Percentiles rank a stretch among this genome's conserved stretches.
These are phyloP conservation scores for Aspergillus pseudonomiae DNA, from an alignment of 2,329 filamentous ascomycete species.

Conservation along the genomic window DNA sequence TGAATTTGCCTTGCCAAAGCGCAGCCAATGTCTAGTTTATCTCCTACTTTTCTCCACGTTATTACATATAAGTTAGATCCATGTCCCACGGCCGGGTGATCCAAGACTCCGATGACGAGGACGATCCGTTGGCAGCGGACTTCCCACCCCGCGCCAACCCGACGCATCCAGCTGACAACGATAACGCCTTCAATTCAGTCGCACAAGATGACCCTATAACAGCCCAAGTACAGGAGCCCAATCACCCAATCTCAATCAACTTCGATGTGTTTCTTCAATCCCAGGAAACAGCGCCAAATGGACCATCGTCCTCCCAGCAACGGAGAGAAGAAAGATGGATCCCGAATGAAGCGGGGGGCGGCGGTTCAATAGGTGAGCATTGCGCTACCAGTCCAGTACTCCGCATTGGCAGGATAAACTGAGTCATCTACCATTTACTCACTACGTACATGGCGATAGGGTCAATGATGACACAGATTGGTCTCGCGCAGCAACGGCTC, in stretches of 20 bases:
- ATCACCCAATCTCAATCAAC: slow-evolving; percentile 30
- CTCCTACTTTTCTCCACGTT: not conserved
- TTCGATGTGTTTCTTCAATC: slow-evolving; percentile 44
- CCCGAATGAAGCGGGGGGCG: slow-evolving; percentile 30
- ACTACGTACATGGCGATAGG: slow-evolving; percentile 23
- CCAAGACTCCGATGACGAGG: slow-evolving; percentile 50
- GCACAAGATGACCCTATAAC: slow-evolving; percentile 10
- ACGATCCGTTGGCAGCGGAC: slow-evolving; percentile 38
- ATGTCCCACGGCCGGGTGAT: slow-evolving; percentile 45
- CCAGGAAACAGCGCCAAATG: slow-evolving; percentile 23
- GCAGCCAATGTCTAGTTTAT: not conserved
- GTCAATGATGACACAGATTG: slow-evolving; percentile 39
- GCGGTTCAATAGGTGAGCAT: slow-evolving; percentile 35
- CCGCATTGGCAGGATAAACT: not conserved
- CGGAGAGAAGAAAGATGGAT: slow-evolving; percentile 41
- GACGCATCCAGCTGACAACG: slow-evolving; percentile 17
- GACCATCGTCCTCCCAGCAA: slow-evolving; percentile 35
- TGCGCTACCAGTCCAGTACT: not conserved
- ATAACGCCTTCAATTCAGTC: slow-evolving; percentile 14
- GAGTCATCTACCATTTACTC: not conserved
- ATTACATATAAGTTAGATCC: not conserved
- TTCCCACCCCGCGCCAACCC: slow-evolving; percentile 22
- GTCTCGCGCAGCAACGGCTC: slow-evolving; percentile 34
- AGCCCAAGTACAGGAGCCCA: not conserved
- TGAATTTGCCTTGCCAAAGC: not conserved